Conservation (phyloP, 1,284 basidiomycete genomes). For the Cronartium quercuum region DNA sequence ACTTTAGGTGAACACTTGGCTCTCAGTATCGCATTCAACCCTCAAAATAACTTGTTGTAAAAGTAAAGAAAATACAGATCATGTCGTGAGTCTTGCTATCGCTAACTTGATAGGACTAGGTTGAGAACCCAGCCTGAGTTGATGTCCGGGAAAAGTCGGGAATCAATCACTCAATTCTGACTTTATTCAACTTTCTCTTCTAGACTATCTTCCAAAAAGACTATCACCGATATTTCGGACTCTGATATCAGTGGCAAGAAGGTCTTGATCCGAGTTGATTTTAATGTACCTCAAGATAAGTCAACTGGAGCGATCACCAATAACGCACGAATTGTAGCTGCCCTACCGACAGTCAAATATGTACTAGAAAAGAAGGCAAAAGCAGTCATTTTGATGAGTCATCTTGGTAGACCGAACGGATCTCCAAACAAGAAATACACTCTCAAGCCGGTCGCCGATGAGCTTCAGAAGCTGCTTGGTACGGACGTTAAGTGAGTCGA, state of each 20-base stretch:
- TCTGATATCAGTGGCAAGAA: constrained; percentile 81
- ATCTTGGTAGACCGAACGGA: constrained; percentile 94
- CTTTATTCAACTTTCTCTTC: not conserved
- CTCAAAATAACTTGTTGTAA: not conserved
- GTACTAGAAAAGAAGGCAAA: constrained; percentile 81
- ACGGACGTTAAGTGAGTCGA: constrained; percentile 11
- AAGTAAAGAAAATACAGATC: not conserved
- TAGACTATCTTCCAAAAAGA: constrained; percentile 42
- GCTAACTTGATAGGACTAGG: not conserved
- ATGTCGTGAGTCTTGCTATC: not conserved
- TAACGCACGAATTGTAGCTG: constrained; percentile 94
- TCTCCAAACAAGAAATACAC: constrained; percentile 84
- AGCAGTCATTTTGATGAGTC: constrained; percentile 89
- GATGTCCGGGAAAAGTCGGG: not conserved
- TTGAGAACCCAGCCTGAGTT: too few species aligned
- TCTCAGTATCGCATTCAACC: not conserved
- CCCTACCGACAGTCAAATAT: constrained; percentile 91
- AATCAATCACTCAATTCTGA: not conserved
- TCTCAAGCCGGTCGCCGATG: constrained; percentile 68
- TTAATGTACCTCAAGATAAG: constrained; percentile 85
- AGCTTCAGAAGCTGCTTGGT: constrained; percentile 45
- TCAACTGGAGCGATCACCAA: constrained; percentile 87
- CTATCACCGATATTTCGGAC: constrained; percentile 63
- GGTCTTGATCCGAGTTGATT: constrained; percentile 92
- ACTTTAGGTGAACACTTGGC: too few species aligned